Percentiles rank a stretch among this genome's conserved stretches.
Evolutionary conservation across 208 protist genomes (phyloP).

Genomic region (Crithidia brevicula): DNA sequence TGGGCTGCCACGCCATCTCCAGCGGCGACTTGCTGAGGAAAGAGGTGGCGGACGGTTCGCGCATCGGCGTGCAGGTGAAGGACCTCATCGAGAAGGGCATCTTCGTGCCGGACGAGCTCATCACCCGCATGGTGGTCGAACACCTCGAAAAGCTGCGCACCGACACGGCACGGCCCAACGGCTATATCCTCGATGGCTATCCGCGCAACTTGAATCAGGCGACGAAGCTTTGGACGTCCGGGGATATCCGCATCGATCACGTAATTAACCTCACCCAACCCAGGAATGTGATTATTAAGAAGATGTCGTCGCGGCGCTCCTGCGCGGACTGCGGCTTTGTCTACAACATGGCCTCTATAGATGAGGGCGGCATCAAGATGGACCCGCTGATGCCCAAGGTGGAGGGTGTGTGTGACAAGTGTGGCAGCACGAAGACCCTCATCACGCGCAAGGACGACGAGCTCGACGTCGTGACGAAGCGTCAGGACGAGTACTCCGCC

Average conservation of each 20-base stretch:
- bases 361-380: constrained; percentile 81
- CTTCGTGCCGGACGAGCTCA: constrained; percentile 79
- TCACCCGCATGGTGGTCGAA: constrained; percentile 67
- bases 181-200: constrained; percentile 94
- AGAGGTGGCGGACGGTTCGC: constrained; percentile 59
- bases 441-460: constrained; percentile 74
- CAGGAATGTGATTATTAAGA: constrained; percentile 69
- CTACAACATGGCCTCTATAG: constrained; percentile 77
- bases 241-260: constrained; percentile 60
- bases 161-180: constrained; percentile 27
- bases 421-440: constrained; percentile 63
- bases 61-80: constrained; percentile 53
- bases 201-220: constrained; percentile 92
- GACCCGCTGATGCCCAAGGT: constrained; percentile 76
- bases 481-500: constrained; percentile 67
- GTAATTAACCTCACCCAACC: constrained; percentile 86
- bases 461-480: constrained; percentile 52
- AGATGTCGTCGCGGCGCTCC: constrained; percentile 69
- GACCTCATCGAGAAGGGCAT: constrained; percentile 62
- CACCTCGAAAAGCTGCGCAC: constrained; percentile 29
- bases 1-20: constrained; percentile 80
- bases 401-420: constrained; percentile 81
- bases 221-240: constrained; percentile 46
- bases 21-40: constrained; percentile 93
- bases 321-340: constrained; percentile 76